phyloP scores from a whole-genome alignment of 2,329 filamentous ascomycete genomes.

The Scytalidium lignicola region DNA sequence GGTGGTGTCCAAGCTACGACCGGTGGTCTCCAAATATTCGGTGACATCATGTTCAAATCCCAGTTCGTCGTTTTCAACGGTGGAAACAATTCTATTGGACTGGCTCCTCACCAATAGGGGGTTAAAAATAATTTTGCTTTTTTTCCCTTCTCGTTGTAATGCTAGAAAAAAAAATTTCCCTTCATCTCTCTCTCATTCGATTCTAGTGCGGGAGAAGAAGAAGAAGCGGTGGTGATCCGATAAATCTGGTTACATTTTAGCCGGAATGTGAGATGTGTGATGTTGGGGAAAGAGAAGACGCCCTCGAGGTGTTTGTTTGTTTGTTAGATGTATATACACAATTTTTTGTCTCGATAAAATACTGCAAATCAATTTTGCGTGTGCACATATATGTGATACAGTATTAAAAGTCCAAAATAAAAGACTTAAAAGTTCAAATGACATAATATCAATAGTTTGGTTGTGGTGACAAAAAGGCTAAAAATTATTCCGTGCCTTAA shows the following conservation, averaged over 20 bases:
- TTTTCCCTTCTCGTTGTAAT: too few relatives aligned
- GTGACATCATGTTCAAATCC: slow-evolving; percentile 57
- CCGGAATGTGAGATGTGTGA: background rate
- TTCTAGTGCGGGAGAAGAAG: background rate
- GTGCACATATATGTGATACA: background rate
- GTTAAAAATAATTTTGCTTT: slow-evolving; percentile 3
- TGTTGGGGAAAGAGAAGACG: background rate
- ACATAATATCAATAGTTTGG: too few relatives aligned
- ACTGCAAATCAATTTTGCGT: background rate
- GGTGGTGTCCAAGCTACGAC: slow-evolving; percentile 61
- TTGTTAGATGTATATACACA: background rate
- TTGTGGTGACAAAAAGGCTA: too few relatives aligned
- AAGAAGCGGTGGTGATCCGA: background rate
- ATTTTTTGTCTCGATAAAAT: background rate
- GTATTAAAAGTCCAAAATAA: background rate
- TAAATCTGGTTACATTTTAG: background rate
- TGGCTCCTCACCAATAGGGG: slow-evolving; percentile 36
- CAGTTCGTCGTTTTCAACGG: slow-evolving; percentile 54
- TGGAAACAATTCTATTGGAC: slow-evolving; percentile 48
- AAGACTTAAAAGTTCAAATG: too few relatives aligned
- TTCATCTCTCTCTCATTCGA: background rate
- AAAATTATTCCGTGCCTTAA: too few relatives aligned
- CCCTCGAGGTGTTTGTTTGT: background rate
- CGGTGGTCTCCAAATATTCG: slow-evolving; percentile 54
- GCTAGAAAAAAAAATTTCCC: too few relatives aligned